phyloP scores from a whole-genome alignment of 805 yeast species.

The Soucietia sequanensis region DNA sequence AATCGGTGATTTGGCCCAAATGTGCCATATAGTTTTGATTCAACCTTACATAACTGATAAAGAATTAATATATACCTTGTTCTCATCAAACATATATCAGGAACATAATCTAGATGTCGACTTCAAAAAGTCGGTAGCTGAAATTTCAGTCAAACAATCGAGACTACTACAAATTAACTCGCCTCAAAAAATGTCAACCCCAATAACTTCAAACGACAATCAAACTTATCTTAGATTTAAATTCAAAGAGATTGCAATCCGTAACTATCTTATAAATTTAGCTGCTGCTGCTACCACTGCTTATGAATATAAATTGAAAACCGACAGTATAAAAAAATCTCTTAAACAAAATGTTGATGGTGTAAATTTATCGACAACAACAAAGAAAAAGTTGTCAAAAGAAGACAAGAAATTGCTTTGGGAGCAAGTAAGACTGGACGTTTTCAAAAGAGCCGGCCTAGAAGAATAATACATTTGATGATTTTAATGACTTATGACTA shows the following conservation, averaged over 20 bases:
- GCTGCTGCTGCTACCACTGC: conserved; percentile 57
- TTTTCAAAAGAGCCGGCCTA: conserved; percentile 47
- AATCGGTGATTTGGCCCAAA: conserved; percentile 41
- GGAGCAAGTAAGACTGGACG: conserved; percentile 52
- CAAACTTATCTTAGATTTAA: conserved; percentile 32
- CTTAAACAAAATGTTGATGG: conserved; percentile 22
- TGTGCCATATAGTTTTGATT: conserved; percentile 38
- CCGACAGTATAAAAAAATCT: conserved; percentile 31
- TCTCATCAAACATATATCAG: conserved; percentile 43
- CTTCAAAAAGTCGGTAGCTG: conserved; percentile 49
- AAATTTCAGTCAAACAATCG: conserved; percentile 48
- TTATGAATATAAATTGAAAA: conserved; percentile 44
- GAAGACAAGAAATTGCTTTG: conserved; percentile 45
- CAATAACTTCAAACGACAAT: conserved; percentile 28
- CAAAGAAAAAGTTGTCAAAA: conserved; percentile 33
- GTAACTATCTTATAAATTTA: conserved; percentile 51
- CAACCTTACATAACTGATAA: conserved; percentile 43
- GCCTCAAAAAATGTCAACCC: conserved; percentile 17
- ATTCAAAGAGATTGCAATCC: conserved; percentile 44
- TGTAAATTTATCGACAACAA: too few species aligned
- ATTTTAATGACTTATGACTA: background rate
- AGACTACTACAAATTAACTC: conserved; percentile 39
- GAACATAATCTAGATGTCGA: conserved; percentile 46
- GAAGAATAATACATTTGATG: conserved; percentile 22
- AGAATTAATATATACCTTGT: conserved; percentile 40